Base-by-base conservation (phyloP, 306 rosid genomes). In the Oemleria cerasiformis region DNA sequence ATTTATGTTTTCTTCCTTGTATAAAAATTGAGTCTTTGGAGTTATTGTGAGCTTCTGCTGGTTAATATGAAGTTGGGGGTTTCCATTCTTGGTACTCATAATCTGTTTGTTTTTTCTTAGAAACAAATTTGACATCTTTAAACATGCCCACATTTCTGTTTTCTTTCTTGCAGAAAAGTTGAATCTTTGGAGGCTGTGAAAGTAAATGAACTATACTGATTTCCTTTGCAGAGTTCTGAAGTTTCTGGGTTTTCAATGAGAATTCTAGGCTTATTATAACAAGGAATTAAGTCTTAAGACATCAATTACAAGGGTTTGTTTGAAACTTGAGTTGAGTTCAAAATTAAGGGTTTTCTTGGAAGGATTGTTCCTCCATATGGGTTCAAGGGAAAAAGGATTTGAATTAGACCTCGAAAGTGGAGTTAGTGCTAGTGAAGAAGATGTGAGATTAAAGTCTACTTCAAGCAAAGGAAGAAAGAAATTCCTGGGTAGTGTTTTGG, bases 381-480 rank as follows among this genome's bases (percentile, higher is more conserved):
- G 42, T 78, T 74, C 72, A 55, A 66, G 73, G 73, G 87, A 80
- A 59, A 70, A 72, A 48, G 79, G 70, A 56, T 36, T 74, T 69
- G 84, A 81, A 34, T 65, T 69, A 69, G 92, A 88, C 65, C 58
- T 86, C 38, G 92, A 90, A 84, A 79, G 84, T 79, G 87, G 88
- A 78, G 89, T 80, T 62, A 79, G 49, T 70, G 63, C 75, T 13
- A 75, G 85, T 71, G 89, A 85, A 56, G 89, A 85, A 50, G 86
- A 83, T 75, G 63, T 65, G 65, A 79, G 72, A 78, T 85, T 75
- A 42, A 80, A 76, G 47, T 62, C 82, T 76, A 34, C 50, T 56
- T 74, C 77, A 4, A 63, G 75, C 41, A 83, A 82, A 34, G 50
- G 42, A 75, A 55, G 41, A 10, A 82, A 54, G 43, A 78, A 65